Evolutionary conservation across 495 filamentous ascomycete species (phyloP).

Genomic region (Neurospora intermedia): DNA sequence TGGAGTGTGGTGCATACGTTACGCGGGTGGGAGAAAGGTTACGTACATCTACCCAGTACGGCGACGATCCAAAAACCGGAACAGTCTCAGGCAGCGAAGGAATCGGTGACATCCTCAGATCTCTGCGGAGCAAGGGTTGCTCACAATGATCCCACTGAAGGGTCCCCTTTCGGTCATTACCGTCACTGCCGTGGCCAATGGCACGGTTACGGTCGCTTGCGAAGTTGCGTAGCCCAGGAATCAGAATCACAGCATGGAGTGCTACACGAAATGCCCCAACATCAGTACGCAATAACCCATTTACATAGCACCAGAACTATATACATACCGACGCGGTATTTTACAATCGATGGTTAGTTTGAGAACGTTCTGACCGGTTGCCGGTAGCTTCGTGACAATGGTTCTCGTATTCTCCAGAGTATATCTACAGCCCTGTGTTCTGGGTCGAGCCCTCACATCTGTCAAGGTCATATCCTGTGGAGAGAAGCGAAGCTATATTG

Average conservation of each 20-base stretch:
- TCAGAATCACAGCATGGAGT: background rate
- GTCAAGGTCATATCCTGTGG: background rate
- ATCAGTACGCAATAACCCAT: background rate
- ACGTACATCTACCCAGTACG: background rate
- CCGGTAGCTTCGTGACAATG: background rate
- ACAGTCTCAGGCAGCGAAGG: conserved; percentile 3
- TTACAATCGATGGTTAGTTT: background rate
- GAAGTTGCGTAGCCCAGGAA: background rate
- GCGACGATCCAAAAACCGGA: conserved; percentile 6
- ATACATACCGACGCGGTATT: conserved; percentile 2
- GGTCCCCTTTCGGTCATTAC: conserved; percentile 9
- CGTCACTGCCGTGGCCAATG: conserved; percentile 5
- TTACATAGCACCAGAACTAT: conserved; percentile 3
- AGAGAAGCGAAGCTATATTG: conserved; percentile 3
- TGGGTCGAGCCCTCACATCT: background rate
- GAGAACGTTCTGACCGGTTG: background rate
- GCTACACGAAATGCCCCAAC: conserved; percentile 1
- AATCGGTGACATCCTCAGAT: conserved; percentile 1
- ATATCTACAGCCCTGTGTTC: background rate
- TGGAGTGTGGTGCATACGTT: background rate
- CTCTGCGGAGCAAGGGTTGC: conserved; percentile 7
- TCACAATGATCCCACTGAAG: background rate
- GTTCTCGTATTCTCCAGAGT: background rate
- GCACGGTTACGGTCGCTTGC: conserved; percentile 16
- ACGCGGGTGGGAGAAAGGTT: conserved; percentile 3